Evolutionary conservation across 345 rosid species (phyloP), one percentile per base, ranked within the genome.

Genomic region (Pelargonium nanum): DNA sequence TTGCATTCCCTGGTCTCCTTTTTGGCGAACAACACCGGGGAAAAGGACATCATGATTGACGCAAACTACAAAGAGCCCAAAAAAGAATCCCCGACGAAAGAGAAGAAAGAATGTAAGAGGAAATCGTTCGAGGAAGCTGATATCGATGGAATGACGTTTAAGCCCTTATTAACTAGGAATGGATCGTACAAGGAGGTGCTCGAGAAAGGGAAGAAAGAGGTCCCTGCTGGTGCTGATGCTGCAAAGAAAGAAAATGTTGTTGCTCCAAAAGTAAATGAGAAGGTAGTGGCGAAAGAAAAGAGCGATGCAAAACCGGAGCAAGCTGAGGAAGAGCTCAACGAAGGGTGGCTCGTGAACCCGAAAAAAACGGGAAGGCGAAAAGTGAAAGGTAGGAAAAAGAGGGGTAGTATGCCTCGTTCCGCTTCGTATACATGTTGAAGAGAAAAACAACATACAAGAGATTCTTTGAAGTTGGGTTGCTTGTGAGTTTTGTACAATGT

Each of bases 1-100:
- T 65, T 81, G 19, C 69, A 72, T 16, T 72, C 69, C 45, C 60
- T 77, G 48, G 56, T 66, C 19, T 68, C 66, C 13, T 19, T 32
- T 0, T 53, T 77, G 63, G 61, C 65, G 8, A 61, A 22, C 26
- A 70, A 66, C 15, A 62, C 65, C 0, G 69, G 56, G 19, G 94
- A 91, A 61, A 84, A 85, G 58, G 86, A 84, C 19, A 77, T 88
- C 17, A 52, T 19, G 1, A 67, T 86, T 0, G 85, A 82, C 68
- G 66, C 60, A 2, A 67, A 68, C 57, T 70, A 68, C 21, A 66
- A 64, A 0, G 71, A 71, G 32, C 57, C 58, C 22, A 24, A 20
- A 24, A 17, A 9, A 19, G 79, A 64, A 59, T 69, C 78, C n/a
- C n/a, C n/a, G n/a, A n/a, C n/a, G n/a, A n/a, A n/a, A n/a, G n/a